A percentile compares a stretch with the other conserved stretches of the same genome.
phyloP scores from a whole-genome alignment of 495 filamentous ascomycete species.

The Penicillium soppii region DNA sequence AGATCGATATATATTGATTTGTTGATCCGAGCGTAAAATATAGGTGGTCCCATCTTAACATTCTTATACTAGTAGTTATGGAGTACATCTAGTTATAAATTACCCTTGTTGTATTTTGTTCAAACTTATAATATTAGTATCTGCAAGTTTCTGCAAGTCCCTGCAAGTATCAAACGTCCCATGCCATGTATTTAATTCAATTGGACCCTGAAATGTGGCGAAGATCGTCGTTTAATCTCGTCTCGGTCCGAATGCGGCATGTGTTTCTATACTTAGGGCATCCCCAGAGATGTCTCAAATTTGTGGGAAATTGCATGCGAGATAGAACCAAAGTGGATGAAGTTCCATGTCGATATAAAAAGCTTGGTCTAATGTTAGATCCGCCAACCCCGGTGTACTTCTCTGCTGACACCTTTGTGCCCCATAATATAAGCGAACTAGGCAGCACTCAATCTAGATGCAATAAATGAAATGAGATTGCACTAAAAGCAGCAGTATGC shows the following conservation, averaged over 20 bases:
- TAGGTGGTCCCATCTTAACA: background rate
- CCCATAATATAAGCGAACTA: background rate
- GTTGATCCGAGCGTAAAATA: slow-evolving; percentile 2
- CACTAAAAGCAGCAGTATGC: no score
- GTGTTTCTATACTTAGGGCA: slow-evolving; percentile 8
- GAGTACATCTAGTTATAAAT: no score
- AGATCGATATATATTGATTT: background rate
- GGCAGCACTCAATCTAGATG: no score
- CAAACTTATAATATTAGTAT: background rate
- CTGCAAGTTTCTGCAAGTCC: background rate
- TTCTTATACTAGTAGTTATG: background rate
- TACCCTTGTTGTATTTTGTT: no score
- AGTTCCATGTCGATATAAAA: no score
- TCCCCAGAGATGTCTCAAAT: slow-evolving; percentile 2
- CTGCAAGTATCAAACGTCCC: background rate
- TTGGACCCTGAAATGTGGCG: slow-evolving; percentile 9
- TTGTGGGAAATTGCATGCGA: background rate
- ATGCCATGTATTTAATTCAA: background rate
- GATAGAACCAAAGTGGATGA: background rate
- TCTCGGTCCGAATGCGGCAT: slow-evolving; percentile 6
- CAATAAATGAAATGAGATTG: no score
- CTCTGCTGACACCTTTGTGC: background rate
- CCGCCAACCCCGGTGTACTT: background rate
- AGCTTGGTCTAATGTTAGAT: background rate
- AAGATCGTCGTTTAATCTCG: slow-evolving; percentile 8